Conservation (phyloP, 1,284 basidiomycete species). For the Moesziomyces sp. region DNA sequence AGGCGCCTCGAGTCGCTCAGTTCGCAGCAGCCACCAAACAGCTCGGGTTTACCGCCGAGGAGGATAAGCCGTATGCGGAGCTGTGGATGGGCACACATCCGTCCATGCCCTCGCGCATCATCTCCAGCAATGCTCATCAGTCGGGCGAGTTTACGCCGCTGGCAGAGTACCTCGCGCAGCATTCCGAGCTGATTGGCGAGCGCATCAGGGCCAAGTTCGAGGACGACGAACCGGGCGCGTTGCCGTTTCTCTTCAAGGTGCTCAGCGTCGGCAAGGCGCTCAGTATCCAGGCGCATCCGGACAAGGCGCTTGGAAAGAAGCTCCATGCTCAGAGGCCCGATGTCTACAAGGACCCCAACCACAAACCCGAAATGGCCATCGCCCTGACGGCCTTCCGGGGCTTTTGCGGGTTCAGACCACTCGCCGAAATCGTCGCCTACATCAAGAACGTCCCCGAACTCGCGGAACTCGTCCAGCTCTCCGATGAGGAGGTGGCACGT, state of each 20-base stretch:
- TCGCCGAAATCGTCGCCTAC: constrained; percentile 77
- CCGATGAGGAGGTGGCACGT: constrained; percentile 1
- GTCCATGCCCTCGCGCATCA: constrained; percentile 80
- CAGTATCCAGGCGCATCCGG: constrained; percentile 96
- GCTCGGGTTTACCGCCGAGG: constrained; percentile 36
- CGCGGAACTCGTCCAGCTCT: constrained; percentile 67
- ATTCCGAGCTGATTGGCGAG: constrained; percentile 53
- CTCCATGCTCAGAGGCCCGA: constrained; percentile 81
- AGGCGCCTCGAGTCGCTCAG: constrained; percentile 51
- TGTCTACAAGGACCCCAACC: constrained; percentile 92
- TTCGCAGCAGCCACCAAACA: constrained; percentile 50
- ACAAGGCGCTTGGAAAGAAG: constrained; percentile 84
- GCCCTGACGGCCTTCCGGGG: constrained; percentile 91
- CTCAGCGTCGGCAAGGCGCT: constrained; percentile 91
- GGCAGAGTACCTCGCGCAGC: constrained; percentile 33
- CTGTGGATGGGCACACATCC: constrained; percentile 98
- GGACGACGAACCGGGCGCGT: constrained; percentile 31
- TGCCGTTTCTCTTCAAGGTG: constrained; percentile 67
- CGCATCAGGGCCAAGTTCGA: constrained; percentile 31
- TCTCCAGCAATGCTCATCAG: background rate
- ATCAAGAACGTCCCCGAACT: constrained; percentile 83
- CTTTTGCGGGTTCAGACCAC: constrained; percentile 89
- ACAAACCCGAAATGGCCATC: constrained; percentile 98
- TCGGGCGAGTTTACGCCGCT: constrained; percentile 20
- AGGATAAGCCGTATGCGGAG: constrained; percentile 61